Evolutionary conservation across 2,329 filamentous ascomycete genomes (phyloP).

Genomic region (Pseudohalonectria lignicola): DNA sequence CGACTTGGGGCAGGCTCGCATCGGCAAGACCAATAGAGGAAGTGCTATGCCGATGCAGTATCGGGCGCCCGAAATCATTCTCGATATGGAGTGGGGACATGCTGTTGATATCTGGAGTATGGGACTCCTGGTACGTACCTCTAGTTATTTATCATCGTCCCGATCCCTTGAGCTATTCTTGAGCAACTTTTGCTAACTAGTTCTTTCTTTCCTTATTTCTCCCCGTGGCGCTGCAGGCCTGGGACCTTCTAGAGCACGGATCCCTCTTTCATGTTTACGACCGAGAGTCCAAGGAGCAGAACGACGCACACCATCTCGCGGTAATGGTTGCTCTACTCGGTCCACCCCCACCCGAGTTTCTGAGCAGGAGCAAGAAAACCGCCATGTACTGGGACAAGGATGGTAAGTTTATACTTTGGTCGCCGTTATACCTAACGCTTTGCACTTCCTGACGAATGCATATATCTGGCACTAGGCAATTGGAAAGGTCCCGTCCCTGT

Average conservation of each 20-base stretch:
- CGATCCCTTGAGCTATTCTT: background rate
- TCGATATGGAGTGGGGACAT: conserved; percentile 21
- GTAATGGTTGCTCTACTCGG: conserved; percentile 16
- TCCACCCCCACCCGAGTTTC: conserved; percentile 14
- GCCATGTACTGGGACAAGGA: conserved; percentile 15
- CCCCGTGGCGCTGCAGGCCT: conserved; percentile 9
- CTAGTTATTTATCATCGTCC: background rate
- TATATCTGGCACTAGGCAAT: conserved; percentile 7
- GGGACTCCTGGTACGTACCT: conserved; percentile 18
- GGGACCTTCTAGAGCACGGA: conserved; percentile 13
- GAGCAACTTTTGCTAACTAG: background rate
- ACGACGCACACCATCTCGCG: conserved; percentile 17
- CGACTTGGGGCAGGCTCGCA: conserved; percentile 25
- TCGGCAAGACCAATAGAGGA: conserved; percentile 12
- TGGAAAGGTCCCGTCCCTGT: conserved; percentile 15
- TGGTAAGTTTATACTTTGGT: conserved; percentile 8
- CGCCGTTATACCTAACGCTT: conserved; percentile 1
- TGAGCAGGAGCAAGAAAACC: conserved; percentile 10
- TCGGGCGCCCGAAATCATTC: conserved; percentile 24
- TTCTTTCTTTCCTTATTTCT: background rate
- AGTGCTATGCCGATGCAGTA: conserved; percentile 18
- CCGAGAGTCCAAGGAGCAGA: conserved; percentile 9
- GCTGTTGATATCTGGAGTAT: conserved; percentile 23
- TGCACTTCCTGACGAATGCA: conserved; percentile 1
- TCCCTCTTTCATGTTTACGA: conserved; percentile 14